A percentile compares a stretch with the other conserved stretches of the same genome.
phyloP scores from a whole-genome alignment of 148 eudicot species.

The Camellia lanceoleosa region DNA sequence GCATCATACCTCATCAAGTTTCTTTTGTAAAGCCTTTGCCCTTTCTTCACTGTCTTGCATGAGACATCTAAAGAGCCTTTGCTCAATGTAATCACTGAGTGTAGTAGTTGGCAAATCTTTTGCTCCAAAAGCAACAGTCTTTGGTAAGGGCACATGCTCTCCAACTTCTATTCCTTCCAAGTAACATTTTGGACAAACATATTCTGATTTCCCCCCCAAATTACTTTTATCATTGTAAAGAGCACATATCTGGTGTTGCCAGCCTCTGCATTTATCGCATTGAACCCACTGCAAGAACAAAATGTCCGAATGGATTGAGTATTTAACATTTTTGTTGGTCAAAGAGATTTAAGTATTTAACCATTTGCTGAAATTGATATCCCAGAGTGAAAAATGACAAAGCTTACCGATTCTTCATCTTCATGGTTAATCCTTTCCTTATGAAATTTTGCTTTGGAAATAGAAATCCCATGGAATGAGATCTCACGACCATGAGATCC shows the following conservation, averaged over 20 bases:
- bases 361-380: background rate
- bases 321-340: background rate
- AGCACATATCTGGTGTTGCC: slow-evolving; percentile 95
- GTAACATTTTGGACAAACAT: slow-evolving; percentile 73
- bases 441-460: slow-evolving; percentile 50
- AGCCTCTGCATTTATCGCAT: slow-evolving; percentile 77
- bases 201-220: slow-evolving; percentile 55
- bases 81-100: slow-evolving; percentile 83
- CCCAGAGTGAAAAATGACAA: background rate
- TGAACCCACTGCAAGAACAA: slow-evolving; percentile 82
- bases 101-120: slow-evolving; percentile 57
- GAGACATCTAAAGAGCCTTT: slow-evolving; percentile 57
- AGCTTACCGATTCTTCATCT: slow-evolving; percentile 66
- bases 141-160: slow-evolving; percentile 39
- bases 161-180: slow-evolving; percentile 49
- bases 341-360: background rate
- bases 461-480: slow-evolving; percentile 35
- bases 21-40: slow-evolving; percentile 46
- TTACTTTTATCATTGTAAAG: slow-evolving; percentile 71
- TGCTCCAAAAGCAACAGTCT: slow-evolving; percentile 56
- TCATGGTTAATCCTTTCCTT: slow-evolving; percentile 50
- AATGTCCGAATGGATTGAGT: background rate
- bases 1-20: slow-evolving; percentile 56
- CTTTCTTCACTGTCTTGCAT: slow-evolving; percentile 69
- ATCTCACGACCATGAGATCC: slow-evolving; percentile 42